Evolutionary conservation across 176 grass and related monocot genomes (phyloP), one percentile per base, ranked within the genome.

Genomic region (Pontederia crassipes): DNA sequence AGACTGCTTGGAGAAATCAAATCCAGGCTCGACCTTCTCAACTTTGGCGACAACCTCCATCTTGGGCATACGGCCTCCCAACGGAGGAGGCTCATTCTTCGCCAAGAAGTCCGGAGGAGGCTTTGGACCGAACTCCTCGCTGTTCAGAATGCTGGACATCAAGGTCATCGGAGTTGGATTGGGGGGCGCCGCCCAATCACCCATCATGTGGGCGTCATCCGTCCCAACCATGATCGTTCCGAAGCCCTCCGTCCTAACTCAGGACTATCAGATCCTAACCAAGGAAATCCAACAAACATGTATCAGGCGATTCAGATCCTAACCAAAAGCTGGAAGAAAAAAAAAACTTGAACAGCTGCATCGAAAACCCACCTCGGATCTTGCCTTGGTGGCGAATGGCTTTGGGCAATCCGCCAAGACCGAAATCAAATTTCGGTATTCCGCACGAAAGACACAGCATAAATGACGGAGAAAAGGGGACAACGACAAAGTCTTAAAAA

Each of bases 161-260:
- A 93, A 62, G 12, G 77, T 81, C 83, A 77, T 85, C 29, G 94
- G 82, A 48, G 68, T 93, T 12, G 85, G 82, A 49, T 81, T 93
- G 2, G 77, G 81, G 5, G 59, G 72, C 79, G 84, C 74, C 79
- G 84, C 74, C 88, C 88, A 93, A 11, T 92, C 80, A 40, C 82
- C 85, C 51, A 83, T 75, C 32, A 92, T 72, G 55, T 84, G 66
- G 40, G 50, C 72, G 53, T 71, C 77, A n/a, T 72, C 58, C n/a
- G 72, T 49, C 50, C 72, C 69, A 1, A 57, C 49, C 82, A 78
- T 82, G 69, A 56, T 74, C 7, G 13, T 55, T 55, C 56, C 51
- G 28, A 61, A 64, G 13, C 6, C 45, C 45, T 15, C 28, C 24
- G 29, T 14, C 35, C 53, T 14, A 35, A 26, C 11, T 16, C 20